These are phyloP conservation scores for Pseudogymnoascus pannorum DNA, from an alignment of 2,329 filamentous ascomycete genomes.

Conservation along the genomic window DNA sequence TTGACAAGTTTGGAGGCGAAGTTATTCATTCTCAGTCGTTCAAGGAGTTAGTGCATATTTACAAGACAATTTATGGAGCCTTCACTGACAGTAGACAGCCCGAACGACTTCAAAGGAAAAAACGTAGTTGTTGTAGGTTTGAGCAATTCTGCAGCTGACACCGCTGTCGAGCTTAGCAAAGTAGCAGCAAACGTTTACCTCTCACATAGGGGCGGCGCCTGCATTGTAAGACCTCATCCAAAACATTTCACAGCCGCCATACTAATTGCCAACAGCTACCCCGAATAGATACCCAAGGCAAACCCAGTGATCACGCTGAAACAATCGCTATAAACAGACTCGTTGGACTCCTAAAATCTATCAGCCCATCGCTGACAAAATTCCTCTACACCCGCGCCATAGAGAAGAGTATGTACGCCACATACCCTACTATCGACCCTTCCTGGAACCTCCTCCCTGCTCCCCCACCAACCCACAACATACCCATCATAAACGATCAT, in stretches of 20 bases:
- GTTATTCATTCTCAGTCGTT: slow-evolving; percentile 33
- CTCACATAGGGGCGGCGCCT: slow-evolving; percentile 34
- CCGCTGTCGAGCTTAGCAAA: slow-evolving; percentile 29
- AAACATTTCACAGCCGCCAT: background rate
- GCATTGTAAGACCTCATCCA: slow-evolving; percentile 27
- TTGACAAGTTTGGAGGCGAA: slow-evolving; percentile 32
- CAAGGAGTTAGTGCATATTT: slow-evolving; percentile 3
- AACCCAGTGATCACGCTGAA: background rate
- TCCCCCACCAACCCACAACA: slow-evolving; percentile 21
- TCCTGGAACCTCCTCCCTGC: slow-evolving; percentile 28
- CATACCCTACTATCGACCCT: slow-evolving; percentile 26
- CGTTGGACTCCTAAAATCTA: background rate
- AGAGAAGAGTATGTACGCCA: slow-evolving; percentile 27
- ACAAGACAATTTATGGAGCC: background rate
- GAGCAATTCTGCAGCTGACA: slow-evolving; percentile 33
- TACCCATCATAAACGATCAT: slow-evolving; percentile 25
- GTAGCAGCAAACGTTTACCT: slow-evolving; percentile 35
- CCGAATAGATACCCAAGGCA: slow-evolving; percentile 21
- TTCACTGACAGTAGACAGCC: slow-evolving; percentile 17
- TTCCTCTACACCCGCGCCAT: slow-evolving; percentile 21
- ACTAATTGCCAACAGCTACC: slow-evolving; percentile 9
- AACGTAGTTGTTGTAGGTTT: slow-evolving; percentile 39
- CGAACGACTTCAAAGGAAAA: slow-evolving; percentile 33
- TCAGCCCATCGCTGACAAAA: background rate
- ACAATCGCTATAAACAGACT: background rate